Evolutionary conservation across 2,329 filamentous ascomycete genomes (phyloP), one percentile per base, ranked within the genome.

Genomic region (Xylaria sp.): DNA sequence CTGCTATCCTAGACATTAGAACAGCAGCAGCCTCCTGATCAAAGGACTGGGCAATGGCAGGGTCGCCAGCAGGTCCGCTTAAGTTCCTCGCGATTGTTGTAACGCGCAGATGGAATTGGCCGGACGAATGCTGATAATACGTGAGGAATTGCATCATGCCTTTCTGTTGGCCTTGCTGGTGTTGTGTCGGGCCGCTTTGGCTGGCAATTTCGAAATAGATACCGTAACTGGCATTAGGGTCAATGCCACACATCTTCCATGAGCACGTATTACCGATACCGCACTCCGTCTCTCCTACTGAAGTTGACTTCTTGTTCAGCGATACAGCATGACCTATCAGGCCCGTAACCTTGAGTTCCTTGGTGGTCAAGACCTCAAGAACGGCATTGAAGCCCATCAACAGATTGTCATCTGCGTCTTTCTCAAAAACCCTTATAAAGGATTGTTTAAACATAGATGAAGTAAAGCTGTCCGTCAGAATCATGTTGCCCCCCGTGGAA

Each of bases 391-490:
- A 99, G 54, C 94, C 96, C 96, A 99, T 99, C 10, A 97, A 83
- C 15, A 99, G 87, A 79, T 98, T 97, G 74, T 98, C 96, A 68
- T 97, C 92, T 1, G 88, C 93, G 78, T 99, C 96, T 82, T 98
- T 98, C 80, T 99, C 96, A 78, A 99, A 99, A 20, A 99, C 91
- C 68, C 97, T 92, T 61, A 97, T 92, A 78, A 99, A 99, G 0
- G 96, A 98, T 80, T 99, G 96, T 84, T 96, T 98, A 86, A 98
- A 99, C 91, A 99, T 98, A 67, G 95, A 98, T 0, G 96, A 97
- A 3, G 95, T 98, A 80, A 99, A 99, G 80, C 94, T 98, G 81
- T 99, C 96, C 1, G 96, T 98, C 73, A 99, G 84, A 72, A 99
- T 97, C 91, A 99, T 99, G 79, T 99, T 94, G 46, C 96, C 96